phyloP scores from a whole-genome alignment of 805 yeast genomes.

The Wickerhamomyces chaumierensis region DNA sequence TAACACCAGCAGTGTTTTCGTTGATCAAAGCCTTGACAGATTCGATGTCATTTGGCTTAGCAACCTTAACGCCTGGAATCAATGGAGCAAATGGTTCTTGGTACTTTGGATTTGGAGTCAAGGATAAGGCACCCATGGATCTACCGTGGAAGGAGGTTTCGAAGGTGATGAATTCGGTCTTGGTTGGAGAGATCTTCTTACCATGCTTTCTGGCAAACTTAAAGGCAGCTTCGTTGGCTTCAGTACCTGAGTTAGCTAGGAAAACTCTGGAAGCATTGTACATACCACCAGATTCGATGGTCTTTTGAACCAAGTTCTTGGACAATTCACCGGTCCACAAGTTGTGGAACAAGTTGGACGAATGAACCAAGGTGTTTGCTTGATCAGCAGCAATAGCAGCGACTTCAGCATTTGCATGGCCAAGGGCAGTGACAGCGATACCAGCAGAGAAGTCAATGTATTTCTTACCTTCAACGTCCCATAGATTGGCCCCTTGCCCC shows the following conservation, averaged over 20 bases:
- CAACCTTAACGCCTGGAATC: conserved; percentile 78
- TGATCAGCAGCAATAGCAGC: conserved; percentile 66
- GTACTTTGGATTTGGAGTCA: conserved; percentile 87
- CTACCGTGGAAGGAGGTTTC: conserved; percentile 91
- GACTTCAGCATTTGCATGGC: conserved; percentile 72
- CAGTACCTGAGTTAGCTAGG: conserved; percentile 65
- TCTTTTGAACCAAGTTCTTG: conserved; percentile 55
- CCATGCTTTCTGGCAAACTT: conserved; percentile 80
- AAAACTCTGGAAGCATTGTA: conserved; percentile 64
- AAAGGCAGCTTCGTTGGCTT: conserved; percentile 71
- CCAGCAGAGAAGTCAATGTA: conserved; percentile 93
- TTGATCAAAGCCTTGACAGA: conserved; percentile 39
- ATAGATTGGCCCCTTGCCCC: conserved; percentile 73
- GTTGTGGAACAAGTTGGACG: conserved; percentile 80
- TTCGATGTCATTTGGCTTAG: conserved; percentile 42
- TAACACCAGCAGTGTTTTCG: conserved; percentile 63
- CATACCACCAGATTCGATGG: conserved; percentile 72
- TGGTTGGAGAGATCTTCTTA: conserved; percentile 36
- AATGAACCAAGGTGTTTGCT: conserved; percentile 61
- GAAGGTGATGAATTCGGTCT: conserved; percentile 77
- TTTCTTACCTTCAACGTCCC: conserved; percentile 67
- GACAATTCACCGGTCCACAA: conserved; percentile 75
- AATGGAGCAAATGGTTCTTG: conserved; percentile 86
- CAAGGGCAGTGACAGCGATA: conserved; percentile 92
- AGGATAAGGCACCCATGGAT: conserved; percentile 85